Evolutionary conservation across 106 monocot species (phyloP).

Genomic region (Allium fistulosum): DNA sequence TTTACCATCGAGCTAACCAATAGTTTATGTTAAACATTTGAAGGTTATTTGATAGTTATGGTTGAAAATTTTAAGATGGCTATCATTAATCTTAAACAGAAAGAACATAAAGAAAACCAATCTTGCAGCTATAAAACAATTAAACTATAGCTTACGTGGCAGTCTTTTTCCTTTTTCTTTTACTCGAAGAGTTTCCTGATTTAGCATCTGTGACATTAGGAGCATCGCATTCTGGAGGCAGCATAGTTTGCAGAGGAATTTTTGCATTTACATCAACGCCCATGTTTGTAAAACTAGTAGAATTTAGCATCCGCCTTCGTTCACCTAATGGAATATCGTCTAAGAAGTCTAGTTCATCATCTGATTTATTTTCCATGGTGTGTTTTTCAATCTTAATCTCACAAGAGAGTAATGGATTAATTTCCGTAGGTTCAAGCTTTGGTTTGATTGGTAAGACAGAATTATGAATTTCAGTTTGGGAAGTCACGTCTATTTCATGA

Average conservation of each 20-base stretch:
- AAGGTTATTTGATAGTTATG: no score
- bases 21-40: no score
- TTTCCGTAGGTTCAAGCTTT: constrained; percentile 25
- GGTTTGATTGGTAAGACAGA: constrained; percentile 6
- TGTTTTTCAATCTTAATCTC: not conserved
- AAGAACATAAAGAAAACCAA: not conserved
- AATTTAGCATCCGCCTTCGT: constrained; percentile 21
- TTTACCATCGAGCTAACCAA: no score
- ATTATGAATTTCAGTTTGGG: not conserved
- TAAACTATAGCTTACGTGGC: constrained; percentile 46
- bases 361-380: constrained; percentile 20
- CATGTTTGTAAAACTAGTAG: not conserved
- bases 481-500: constrained; percentile 7
- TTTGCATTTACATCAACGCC: not conserved
- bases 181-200: constrained; percentile 13
- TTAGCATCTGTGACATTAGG: constrained; percentile 4
- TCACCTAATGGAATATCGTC: constrained; percentile 39
- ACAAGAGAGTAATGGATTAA: constrained; percentile 1
- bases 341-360: constrained; percentile 27
- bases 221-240: constrained; percentile 4
- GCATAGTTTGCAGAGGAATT: not conserved
- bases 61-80: no score
- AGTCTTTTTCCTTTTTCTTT: constrained; percentile 66
- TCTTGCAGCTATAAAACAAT: not conserved
- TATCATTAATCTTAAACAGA: no score